Conservation (phyloP, 2,329 filamentous ascomycete genomes). For the Fusarium verticillioides region DNA sequence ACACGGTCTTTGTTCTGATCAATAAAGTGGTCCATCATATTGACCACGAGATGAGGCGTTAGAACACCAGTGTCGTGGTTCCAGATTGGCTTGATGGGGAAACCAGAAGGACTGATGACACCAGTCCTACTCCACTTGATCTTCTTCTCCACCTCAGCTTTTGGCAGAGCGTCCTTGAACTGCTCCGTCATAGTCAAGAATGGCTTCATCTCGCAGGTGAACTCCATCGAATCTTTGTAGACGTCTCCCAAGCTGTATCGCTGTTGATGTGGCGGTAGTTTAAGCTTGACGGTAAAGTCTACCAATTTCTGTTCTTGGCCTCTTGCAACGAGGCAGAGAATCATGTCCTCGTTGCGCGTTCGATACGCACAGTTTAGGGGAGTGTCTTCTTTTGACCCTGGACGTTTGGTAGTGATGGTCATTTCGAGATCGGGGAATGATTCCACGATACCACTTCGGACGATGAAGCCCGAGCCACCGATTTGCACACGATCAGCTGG, state of each 20-base stretch:
- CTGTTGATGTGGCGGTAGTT: neutral
- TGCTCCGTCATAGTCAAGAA: neutral
- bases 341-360: neutral
- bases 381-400: rapidly evolving
- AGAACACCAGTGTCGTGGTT: neutral
- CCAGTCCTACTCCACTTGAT: neutral
- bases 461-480: neutral
- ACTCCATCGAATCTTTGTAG: rapidly evolving
- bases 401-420: neutral
- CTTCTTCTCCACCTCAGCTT: neutral
- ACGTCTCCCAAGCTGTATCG: rapidly evolving
- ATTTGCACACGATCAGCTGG: neutral
- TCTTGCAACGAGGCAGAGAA: neutral
- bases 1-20: neutral
- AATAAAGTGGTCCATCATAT: neutral
- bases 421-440: neutral
- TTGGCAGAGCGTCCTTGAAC: neutral
- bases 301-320: neutral
- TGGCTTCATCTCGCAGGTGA: neutral
- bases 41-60: neutral
- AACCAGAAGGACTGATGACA: rapidly evolving
- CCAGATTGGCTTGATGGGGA: neutral
- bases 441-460: neutral
- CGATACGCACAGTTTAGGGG: neutral
- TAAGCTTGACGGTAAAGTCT: neutral